Conservation (phyloP, 352 stramenopile genomes). For the Globisporangium viniferum region DNA sequence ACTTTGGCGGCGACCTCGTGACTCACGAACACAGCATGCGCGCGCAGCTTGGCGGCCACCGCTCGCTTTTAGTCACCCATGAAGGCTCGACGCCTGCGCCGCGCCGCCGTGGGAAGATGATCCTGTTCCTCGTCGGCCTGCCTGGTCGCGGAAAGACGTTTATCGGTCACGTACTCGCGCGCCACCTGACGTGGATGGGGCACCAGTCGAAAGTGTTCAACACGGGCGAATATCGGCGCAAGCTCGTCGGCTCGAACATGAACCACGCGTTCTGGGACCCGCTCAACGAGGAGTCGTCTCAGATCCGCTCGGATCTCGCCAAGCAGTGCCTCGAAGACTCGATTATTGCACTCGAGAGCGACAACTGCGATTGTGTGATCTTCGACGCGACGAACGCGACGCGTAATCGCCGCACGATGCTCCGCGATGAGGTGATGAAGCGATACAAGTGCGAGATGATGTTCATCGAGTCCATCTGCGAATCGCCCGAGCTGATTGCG, state of each 20-base stretch:
- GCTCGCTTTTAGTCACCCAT: conserved; percentile 51
- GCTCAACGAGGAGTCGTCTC: conserved; percentile 63
- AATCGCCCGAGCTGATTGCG: conserved; percentile 66
- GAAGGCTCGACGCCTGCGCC: conserved; percentile 30
- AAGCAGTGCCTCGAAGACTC: conserved; percentile 73
- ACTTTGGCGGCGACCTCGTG: conserved; percentile 82
- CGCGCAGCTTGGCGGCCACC: conserved; percentile 66
- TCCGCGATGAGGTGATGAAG: conserved; percentile 48
- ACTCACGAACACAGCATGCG: conserved; percentile 76
- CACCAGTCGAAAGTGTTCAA: conserved; percentile 82
- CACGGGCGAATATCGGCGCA: conserved; percentile 77
- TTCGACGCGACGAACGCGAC: conserved; percentile 86
- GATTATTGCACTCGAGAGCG: conserved; percentile 57
- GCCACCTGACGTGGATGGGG: conserved; percentile 85
- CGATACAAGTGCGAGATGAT: conserved; percentile 78
- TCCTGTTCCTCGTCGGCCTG: conserved; percentile 78
- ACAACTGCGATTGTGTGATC: conserved; percentile 75
- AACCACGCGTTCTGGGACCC: conserved; percentile 84
- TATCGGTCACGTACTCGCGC: conserved; percentile 76
- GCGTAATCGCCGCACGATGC: conserved; percentile 55
- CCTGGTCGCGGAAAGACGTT: conserved; percentile 84
- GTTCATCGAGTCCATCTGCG: conserved; percentile 83
- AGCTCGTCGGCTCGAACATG: conserved; percentile 57
- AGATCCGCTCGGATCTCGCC: conserved; percentile 66
- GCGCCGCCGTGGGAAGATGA: conserved; percentile 64